A percentile compares a stretch with the other conserved stretches of the same genome.
phyloP scores from a whole-genome alignment of 1,284 basidiomycete species.

The Cutaneotrichosporon cyanovorans region DNA sequence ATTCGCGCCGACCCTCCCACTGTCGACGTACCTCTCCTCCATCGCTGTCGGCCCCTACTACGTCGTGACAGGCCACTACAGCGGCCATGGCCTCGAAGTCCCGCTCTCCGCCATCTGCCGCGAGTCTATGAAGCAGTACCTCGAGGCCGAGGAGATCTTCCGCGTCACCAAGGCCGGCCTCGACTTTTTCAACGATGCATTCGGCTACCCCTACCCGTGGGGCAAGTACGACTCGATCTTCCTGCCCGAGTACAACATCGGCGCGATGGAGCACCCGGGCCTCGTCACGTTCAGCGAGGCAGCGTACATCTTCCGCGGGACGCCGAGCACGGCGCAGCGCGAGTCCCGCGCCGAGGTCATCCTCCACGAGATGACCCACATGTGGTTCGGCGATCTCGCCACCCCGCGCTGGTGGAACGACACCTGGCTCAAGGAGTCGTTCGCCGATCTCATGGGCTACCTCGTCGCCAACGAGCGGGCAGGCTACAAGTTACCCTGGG shows the following conservation, averaged over 20 bases:
- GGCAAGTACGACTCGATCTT: conserved; percentile 13
- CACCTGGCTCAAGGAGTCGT: conserved; percentile 13
- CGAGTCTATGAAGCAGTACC: conserved; percentile 7
- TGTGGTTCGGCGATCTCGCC: conserved; percentile 10
- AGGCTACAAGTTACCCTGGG: conserved; percentile 4
- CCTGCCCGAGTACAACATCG: conserved; percentile 13
- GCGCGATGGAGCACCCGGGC: conserved; percentile 10
- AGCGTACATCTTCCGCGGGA: conserved; percentile 10
- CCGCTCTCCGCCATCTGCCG: conserved; percentile 7
- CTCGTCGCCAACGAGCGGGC: conserved; percentile 5
- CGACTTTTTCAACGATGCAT: conserved; percentile 4
- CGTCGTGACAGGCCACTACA: conserved; percentile 1
- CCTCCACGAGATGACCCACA: conserved; percentile 10
- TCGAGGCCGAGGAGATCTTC: conserved; percentile 8
- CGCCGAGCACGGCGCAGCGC: conserved; percentile 3
- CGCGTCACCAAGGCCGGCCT: conserved; percentile 8
- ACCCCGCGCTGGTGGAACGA: conserved; percentile 9
- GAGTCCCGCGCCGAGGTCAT: conserved; percentile 4
- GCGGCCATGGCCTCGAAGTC: neutral
- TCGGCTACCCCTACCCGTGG: conserved; percentile 10
- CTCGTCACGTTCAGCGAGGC: conserved; percentile 8
- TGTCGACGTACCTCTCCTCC: conserved; percentile 7
- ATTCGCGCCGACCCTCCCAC: conserved; percentile 4
- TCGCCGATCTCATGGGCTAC: conserved; percentile 12
- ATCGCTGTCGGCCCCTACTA: conserved; percentile 9